These are phyloP conservation scores for Paramyrothecium roridum DNA, from an alignment of 2,329 filamentous ascomycete genomes.

Conservation along the genomic window DNA sequence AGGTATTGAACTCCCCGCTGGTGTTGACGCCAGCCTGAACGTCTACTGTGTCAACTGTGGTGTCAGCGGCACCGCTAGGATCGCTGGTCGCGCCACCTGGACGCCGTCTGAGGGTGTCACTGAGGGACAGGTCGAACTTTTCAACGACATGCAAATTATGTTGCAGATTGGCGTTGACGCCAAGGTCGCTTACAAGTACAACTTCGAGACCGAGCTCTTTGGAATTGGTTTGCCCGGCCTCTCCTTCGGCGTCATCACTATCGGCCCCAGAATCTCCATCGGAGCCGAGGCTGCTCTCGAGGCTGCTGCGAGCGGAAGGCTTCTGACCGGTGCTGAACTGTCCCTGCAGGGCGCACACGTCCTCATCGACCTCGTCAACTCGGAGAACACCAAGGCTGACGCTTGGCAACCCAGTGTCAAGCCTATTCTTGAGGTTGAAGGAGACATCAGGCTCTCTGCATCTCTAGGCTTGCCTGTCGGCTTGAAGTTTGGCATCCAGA, in stretches of 20 bases:
- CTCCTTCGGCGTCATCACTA: constrained; percentile 18
- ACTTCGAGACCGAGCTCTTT: constrained; percentile 16
- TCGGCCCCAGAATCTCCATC: constrained; percentile 19
- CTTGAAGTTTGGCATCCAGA: constrained; percentile 18
- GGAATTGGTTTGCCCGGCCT: constrained; percentile 19
- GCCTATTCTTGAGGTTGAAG: constrained; percentile 22
- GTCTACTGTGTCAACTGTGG: constrained; percentile 27
- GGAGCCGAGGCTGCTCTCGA: constrained; percentile 15
- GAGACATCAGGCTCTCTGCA: constrained; percentile 19
- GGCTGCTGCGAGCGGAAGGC: constrained; percentile 16
- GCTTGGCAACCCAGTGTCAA: constrained; percentile 24
- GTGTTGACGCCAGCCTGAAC: constrained; percentile 14
- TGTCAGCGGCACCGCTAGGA: constrained; percentile 17
- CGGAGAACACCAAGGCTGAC: constrained; percentile 9
- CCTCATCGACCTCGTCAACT: constrained; percentile 18
- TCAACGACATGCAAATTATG: constrained; percentile 16
- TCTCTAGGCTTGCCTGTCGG: constrained; percentile 22
- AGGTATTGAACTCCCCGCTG: not conserved
- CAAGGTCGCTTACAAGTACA: constrained; percentile 12
- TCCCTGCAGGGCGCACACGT: constrained; percentile 18
- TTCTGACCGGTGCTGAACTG: constrained; percentile 27
- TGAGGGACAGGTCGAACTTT: constrained; percentile 18
- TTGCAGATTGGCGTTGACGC: constrained; percentile 28
- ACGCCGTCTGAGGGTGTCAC: constrained; percentile 18
- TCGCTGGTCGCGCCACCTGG: constrained; percentile 21